phyloP scores from a whole-genome alignment of 2,329 filamentous ascomycete species.

The Colletotrichum sp. region DNA sequence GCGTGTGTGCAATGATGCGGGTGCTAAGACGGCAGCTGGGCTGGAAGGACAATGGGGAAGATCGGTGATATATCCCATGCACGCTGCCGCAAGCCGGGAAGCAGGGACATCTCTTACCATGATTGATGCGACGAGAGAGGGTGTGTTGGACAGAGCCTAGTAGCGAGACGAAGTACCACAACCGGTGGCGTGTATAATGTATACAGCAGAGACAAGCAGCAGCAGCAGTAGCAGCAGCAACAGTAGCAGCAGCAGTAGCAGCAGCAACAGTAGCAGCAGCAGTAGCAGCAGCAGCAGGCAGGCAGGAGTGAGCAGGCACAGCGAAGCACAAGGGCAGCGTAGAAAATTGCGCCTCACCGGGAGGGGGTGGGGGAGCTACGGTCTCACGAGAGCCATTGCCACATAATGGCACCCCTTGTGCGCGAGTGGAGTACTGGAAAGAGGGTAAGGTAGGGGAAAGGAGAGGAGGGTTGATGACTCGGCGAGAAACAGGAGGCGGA shows the following conservation, averaged over 20 bases:
- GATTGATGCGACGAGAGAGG: slow-evolving; percentile 44
- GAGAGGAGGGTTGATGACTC: slow-evolving; percentile 17
- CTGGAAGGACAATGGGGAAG: slow-evolving; percentile 27
- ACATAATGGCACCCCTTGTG: slow-evolving; percentile 25
- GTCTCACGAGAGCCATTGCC: slow-evolving; percentile 37
- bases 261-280: not conserved
- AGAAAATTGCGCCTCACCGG: slow-evolving; percentile 26
- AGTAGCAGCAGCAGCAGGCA: slow-evolving; percentile 1
- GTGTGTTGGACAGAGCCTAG: slow-evolving; percentile 39
- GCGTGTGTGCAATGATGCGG: slow-evolving; percentile 18
- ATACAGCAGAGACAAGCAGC: slow-evolving; percentile 30
- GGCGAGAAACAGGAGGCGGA: slow-evolving; percentile 13
- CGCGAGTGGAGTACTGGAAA: slow-evolving; percentile 20
- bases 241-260: not conserved
- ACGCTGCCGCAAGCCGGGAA: slow-evolving; percentile 44
- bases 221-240: not conserved
- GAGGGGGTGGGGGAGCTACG: slow-evolving; percentile 23
- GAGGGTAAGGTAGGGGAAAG: slow-evolving; percentile 19
- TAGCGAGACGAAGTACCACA: slow-evolving; percentile 37
- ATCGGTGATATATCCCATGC: slow-evolving; percentile 50
- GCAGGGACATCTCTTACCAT: slow-evolving; percentile 52
- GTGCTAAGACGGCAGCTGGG: slow-evolving; percentile 22
- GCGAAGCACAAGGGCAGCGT: slow-evolving; percentile 24
- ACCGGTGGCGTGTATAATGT: slow-evolving; percentile 37
- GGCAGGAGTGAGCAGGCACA: slow-evolving; percentile 19